Base-by-base conservation (phyloP, 805 yeast genomes). In the Saturnispora besseyi region DNA sequence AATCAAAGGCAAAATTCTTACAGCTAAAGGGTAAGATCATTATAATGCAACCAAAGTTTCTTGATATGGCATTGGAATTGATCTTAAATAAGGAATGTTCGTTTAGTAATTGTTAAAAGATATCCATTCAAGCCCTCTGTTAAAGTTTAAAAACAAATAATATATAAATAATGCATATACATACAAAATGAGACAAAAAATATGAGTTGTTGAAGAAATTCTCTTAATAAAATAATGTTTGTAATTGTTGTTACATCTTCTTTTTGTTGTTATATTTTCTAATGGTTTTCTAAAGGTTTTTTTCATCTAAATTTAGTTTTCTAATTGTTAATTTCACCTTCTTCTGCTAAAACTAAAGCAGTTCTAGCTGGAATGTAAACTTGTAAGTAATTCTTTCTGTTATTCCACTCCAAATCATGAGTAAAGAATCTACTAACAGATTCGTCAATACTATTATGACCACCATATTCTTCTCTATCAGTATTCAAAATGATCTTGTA, bases 281-380 rank as follows among this genome's bases (percentile, higher is more conserved):
- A 26, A 26, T 26, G 29, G 9, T 26, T 26, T 26, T 26, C 29
- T 26, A 26, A 26, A 26, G 29, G 9, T 26, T 26, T 26, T 26
- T 26, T 26, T 26, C 7, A 26, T 26, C 9, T 28, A 28, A 41
- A 26, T 22, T 24, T 15, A 29, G 28, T 15, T 18, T 49, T 31
- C n/a, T 33, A 28, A 13, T 37, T 33, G 46, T 58, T 44, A 41
- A 64, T 62, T 26, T 64, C 68, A 1, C 54, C 57, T 24, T 57
- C 62, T n/a, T 59, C 48, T 13, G 86, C 88, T 45, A 84, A 65
- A 18, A 82, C 82, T 13, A 84, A 47, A 2, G 79, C 90, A 13
- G 78, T 71, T 66, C 98, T 81, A 38, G 75, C 73, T n/a, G 98
- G 98, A 57, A 88, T 74, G 57, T 80, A 80, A 9, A 89, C 84